Base-by-base conservation (phyloP, 176 grass and related monocot species). In the Hsuehochloa calcarea region DNA sequence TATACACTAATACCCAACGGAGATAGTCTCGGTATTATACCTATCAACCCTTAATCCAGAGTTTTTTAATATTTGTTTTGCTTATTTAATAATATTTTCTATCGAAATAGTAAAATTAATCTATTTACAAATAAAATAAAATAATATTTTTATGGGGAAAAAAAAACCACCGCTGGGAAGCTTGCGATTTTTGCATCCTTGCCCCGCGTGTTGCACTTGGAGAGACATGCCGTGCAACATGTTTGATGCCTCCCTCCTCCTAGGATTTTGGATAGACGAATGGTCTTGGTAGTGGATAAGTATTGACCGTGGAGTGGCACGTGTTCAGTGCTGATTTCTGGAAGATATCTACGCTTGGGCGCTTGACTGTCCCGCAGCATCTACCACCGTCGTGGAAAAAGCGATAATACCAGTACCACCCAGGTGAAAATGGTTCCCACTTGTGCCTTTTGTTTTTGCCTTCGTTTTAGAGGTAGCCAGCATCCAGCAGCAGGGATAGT, bases 291-390 rank as follows among this genome's bases (percentile, higher is more conserved):
- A 39, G 39, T 29, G 86, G 80, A 88, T 83, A 88, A 83, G 54
- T 31, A 70, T 83, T 65, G 77, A 65, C 68, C 56, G 25, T 38
- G 84, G 5, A 8, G 41, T 25, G 72, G 50, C 82, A 31, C 59
- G 72, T 22, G 29, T 51, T 1, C 50, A 0, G 61, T 10, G 16
- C 17, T 20, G 61, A 20, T 20, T 0, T 66, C 58, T 43, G 34
- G 72, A 41, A 7, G 35, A 1, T 44, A 62, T 44, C 68, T 27
- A 52, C 50, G 49, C 62, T 72, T 80, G 67, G 76, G 52, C 63
- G 65, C 8, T 31, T 29, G 5, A 13, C 58, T 14, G 40, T 8
- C 31, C 26, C 35, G 69, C 69, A 15, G 83, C 26, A 38, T 31
- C 34, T 22, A 68, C n/a, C 27, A 31, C 25, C 65, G 16, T 55